Conservation (phyloP, 2,329 filamentous ascomycete genomes). For the Chaetomium sp. region DNA sequence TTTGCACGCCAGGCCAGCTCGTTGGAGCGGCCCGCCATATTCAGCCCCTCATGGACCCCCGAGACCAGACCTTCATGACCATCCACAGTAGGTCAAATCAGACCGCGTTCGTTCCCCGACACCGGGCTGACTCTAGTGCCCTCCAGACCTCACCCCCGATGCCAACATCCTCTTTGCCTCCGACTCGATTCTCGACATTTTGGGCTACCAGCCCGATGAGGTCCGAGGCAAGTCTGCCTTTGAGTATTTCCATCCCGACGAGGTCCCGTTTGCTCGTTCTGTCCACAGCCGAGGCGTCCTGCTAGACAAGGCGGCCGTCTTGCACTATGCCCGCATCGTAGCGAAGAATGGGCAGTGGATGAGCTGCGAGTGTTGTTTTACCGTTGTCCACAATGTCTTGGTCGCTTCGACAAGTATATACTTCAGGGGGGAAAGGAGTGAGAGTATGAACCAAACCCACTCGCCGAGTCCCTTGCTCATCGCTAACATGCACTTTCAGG, state of each 20-base stretch:
- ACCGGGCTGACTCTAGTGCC: slow-evolving; percentile 23
- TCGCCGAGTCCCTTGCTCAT: neutral
- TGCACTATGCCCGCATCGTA: slow-evolving; percentile 75
- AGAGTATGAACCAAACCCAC: slow-evolving; percentile 61
- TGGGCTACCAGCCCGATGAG: slow-evolving; percentile 77
- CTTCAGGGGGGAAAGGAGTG: slow-evolving; percentile 65
- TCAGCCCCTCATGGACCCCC: slow-evolving; percentile 63
- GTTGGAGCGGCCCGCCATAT: slow-evolving; percentile 32
- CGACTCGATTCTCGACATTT: slow-evolving; percentile 79
- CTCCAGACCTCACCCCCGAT: slow-evolving; percentile 69
- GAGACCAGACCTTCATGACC: slow-evolving; percentile 89
- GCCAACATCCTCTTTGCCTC: slow-evolving; percentile 82
- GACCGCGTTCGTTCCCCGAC: neutral
- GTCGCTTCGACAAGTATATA: slow-evolving; percentile 85
- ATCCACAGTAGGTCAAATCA: slow-evolving; percentile 70
- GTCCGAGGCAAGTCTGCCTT: slow-evolving; percentile 77
- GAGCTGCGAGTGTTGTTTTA: slow-evolving; percentile 86
- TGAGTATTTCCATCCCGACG: slow-evolving; percentile 83
- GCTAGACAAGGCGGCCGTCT: slow-evolving; percentile 81
- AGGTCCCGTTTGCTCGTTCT: slow-evolving; percentile 72
- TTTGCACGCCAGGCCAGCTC: slow-evolving; percentile 30
- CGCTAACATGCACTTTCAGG: slow-evolving; percentile 52
- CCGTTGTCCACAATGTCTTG: slow-evolving; percentile 83
- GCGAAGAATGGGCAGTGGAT: slow-evolving; percentile 72
- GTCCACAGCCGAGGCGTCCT: slow-evolving; percentile 73